Evolutionary conservation across 345 rosid species (phyloP).

Genomic region (Eutrema japonicum): DNA sequence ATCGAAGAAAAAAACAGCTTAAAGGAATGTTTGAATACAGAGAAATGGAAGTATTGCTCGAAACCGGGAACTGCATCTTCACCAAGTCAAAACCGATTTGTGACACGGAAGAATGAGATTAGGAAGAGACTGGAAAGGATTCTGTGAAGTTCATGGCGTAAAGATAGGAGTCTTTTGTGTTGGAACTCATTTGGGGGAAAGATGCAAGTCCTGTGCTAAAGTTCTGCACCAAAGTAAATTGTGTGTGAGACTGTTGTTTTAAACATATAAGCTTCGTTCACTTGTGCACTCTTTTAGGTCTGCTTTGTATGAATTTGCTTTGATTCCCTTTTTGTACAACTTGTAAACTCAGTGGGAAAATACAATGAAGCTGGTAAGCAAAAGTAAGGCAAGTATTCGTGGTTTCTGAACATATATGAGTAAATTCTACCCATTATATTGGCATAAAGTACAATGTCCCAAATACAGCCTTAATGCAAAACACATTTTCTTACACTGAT

Average conservation of each 20-base stretch:
- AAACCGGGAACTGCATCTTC: constrained; percentile 25
- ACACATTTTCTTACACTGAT: background rate
- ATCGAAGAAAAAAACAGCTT: background rate
- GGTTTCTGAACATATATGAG: too few relatives aligned
- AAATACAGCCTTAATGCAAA: constrained; percentile 1
- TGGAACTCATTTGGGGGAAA: constrained; percentile 28
- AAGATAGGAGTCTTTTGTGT: constrained; percentile 32
- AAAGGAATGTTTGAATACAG: background rate
- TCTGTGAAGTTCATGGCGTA: constrained; percentile 30
- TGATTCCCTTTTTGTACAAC: background rate
- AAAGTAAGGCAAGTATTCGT: background rate
- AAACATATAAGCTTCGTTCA: constrained; percentile 4
- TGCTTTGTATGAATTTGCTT: constrained; percentile 3
- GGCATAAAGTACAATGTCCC: background rate
- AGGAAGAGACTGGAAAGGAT: constrained; percentile 37
- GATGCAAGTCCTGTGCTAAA: constrained; percentile 28
- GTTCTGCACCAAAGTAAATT: constrained; percentile 9
- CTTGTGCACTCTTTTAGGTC: constrained; percentile 1
- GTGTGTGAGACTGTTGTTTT: background rate
- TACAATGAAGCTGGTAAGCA: background rate
- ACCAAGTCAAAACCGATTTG: constrained; percentile 19
- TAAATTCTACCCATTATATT: too few relatives aligned
- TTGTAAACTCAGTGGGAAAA: background rate
- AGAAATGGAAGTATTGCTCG: constrained; percentile 19
- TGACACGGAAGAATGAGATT: constrained; percentile 25